Evolutionary conservation across 805 yeast species (phyloP), one percentile per base, ranked within the genome.

Genomic region (Spathaspora passalidarum): DNA sequence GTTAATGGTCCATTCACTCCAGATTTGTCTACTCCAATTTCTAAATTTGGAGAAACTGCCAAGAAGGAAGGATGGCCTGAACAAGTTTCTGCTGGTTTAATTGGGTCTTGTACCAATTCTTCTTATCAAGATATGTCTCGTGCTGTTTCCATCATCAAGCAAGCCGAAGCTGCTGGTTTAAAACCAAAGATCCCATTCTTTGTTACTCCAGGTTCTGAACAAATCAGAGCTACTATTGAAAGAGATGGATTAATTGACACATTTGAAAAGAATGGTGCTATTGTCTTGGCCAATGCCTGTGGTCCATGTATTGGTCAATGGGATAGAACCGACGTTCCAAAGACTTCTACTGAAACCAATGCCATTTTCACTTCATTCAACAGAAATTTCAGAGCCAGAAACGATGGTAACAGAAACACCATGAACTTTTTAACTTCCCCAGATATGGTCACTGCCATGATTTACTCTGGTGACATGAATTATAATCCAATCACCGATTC

Each of bases 271-370:
- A 85, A 83, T 59, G 98, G 98, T 49, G 99, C 96, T 56, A 78
- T 81, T 49, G 96, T 92, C 38, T 78, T 92, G 57, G 97, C 98
- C 45, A 92, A 92, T 67, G 99, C 99, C 17, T 92, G 99, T 79
- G 99, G 99, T 56, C 99, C 98, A 61, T 92, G 99, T 76, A 92
- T 92, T 64, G 99, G 99, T 48, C 99, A 92, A 77, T 92, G 99
- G 99, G 97, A 94, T 67, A 86, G 98, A 76, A 77, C 79, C 54
- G 96, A 88, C 63, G 79, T 87, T 38, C 67, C 79, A 40, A 81
- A 82, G 64, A 72, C 76, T 22, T 78, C 85, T 5, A 73, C 75
- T 44, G 89, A 84, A 53, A 76, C 76, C 58, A 91, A 90, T 69
- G 88, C 98, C 44, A 94, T 92, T 56, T 91, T 92, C 70, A 90